Evolutionary conservation across 257 asterid genomes (phyloP).

Genomic region (Eucommia ulmoides): DNA sequence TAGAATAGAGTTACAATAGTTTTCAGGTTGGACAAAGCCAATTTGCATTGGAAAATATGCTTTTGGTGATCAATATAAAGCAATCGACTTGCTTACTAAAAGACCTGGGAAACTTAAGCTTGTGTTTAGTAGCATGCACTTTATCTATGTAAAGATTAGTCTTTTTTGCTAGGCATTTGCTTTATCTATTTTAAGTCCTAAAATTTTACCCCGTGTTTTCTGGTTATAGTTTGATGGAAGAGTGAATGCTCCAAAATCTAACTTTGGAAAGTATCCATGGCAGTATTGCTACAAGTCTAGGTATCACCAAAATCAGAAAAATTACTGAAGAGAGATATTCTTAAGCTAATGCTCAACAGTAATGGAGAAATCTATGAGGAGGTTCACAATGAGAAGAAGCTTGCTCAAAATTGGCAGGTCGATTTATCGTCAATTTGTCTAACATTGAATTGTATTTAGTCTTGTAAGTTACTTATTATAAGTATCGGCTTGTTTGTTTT

Average conservation of each 20-base stretch:
- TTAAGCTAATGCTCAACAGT: slow-evolving; percentile 59
- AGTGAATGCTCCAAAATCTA: slow-evolving; percentile 53
- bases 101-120: too few relatives aligned
- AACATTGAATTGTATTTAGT: slow-evolving; percentile 5
- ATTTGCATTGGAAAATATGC: background rate
- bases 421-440: slow-evolving; percentile 9
- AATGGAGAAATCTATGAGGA: slow-evolving; percentile 52
- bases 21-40: background rate
- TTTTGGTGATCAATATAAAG: too few relatives aligned
- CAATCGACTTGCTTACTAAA: too few relatives aligned
- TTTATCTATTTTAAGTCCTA: too few relatives aligned
- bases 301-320: slow-evolving; percentile 83
- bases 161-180: too few relatives aligned
- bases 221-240: slow-evolving; percentile 47
- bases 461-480: slow-evolving; percentile 1
- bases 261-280: slow-evolving; percentile 73
- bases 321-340: slow-evolving; percentile 70
- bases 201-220: too few relatives aligned
- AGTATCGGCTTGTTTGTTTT: background rate
- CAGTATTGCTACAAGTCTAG: slow-evolving; percentile 74
- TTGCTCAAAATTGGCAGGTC: slow-evolving; percentile 29
- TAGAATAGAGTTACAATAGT: too few relatives aligned
- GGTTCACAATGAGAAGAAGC: slow-evolving; percentile 16
- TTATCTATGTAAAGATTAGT: too few relatives aligned
- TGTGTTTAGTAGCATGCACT: too few relatives aligned